A percentile compares a stretch with the other conserved stretches of the same genome.
These are phyloP conservation scores for Setaria viridis DNA, from an alignment of 202 grass and related monocot genomes.

Conservation along the genomic window DNA sequence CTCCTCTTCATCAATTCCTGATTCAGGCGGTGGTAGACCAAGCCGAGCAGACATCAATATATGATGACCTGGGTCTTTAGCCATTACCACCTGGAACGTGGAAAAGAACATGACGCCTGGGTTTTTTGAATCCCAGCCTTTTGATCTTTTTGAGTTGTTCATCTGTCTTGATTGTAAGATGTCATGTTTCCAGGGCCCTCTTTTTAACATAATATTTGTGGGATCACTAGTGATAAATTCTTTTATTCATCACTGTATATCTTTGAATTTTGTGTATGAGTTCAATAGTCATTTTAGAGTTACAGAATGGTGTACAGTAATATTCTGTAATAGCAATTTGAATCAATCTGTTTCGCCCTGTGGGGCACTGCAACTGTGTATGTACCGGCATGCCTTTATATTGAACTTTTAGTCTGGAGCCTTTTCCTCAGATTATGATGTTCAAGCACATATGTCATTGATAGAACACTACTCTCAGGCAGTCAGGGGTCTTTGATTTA, in stretches of 20 bases:
- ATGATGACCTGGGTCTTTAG: constrained; percentile 42
- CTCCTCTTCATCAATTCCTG: constrained; percentile 60
- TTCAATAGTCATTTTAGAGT: constrained; percentile 20
- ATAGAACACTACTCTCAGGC: too few relatives aligned
- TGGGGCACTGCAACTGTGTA: not conserved
- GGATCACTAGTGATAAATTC: constrained; percentile 36
- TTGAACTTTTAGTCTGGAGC: not conserved
- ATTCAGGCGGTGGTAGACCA: constrained; percentile 57
- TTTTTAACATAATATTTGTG: not conserved
- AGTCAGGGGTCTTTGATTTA: too few relatives aligned
- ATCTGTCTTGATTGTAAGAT: constrained; percentile 9
- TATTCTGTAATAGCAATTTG: not conserved
- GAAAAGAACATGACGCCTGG: not conserved
- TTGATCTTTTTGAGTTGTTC: not conserved
- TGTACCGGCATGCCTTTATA: not conserved
- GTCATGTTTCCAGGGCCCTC: constrained; percentile 5
- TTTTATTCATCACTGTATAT: constrained; percentile 41
- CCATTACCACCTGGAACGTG: not conserved
- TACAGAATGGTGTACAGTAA: not conserved
- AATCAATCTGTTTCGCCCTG: not conserved
- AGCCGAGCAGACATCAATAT: constrained; percentile 77
- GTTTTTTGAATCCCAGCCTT: not conserved
- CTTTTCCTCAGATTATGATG: not conserved
- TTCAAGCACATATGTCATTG: not conserved
- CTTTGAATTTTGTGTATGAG: constrained; percentile 29